Evolutionary conservation across 805 yeast genomes (phyloP).

Genomic region (Ogataea philodendri): DNA sequence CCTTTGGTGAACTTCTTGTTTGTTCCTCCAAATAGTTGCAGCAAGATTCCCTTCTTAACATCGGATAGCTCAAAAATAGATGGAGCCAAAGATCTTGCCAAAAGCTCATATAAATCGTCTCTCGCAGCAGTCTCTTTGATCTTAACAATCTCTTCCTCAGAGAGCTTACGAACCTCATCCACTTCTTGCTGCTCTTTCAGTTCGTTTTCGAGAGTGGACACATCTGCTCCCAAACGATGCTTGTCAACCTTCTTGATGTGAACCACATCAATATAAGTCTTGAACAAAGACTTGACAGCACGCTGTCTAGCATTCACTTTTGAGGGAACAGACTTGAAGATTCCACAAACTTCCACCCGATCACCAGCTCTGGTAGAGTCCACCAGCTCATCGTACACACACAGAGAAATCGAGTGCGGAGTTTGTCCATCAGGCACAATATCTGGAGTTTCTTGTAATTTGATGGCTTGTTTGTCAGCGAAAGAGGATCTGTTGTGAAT

Average conservation of each 20-base stretch:
- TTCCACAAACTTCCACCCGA: constrained; percentile 91
- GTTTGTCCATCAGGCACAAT: constrained; percentile 97
- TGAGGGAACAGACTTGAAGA: constrained; percentile 89
- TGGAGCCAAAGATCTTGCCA: constrained; percentile 94
- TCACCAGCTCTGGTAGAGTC: constrained; percentile 97
- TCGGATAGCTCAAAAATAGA: constrained; percentile 95
- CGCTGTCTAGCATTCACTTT: constrained; percentile 83
- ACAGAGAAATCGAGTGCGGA: constrained; percentile 90
- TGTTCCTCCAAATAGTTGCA: constrained; percentile 95
- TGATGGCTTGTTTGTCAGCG: constrained; percentile 93
- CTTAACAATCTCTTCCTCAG: constrained; percentile 64
- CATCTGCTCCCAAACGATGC: constrained; percentile 77
- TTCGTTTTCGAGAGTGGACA: constrained; percentile 63
- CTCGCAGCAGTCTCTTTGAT: constrained; percentile 64
- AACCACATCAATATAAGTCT: constrained; percentile 91
- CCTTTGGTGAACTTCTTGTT: constrained; percentile 86
- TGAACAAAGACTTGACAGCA: constrained; percentile 77
- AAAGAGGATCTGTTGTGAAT: constrained; percentile 90
- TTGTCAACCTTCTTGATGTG: constrained; percentile 86
- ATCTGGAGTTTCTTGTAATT: constrained; percentile 80
- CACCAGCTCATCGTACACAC: constrained; percentile 94
- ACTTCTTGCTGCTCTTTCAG: constrained; percentile 63
- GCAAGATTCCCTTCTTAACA: constrained; percentile 89
- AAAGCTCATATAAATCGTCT: constrained; percentile 77
- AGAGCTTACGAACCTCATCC: constrained; percentile 68